Conservation (phyloP, 768 basidiomycete genomes). For the Mycena sanguinolenta region DNA sequence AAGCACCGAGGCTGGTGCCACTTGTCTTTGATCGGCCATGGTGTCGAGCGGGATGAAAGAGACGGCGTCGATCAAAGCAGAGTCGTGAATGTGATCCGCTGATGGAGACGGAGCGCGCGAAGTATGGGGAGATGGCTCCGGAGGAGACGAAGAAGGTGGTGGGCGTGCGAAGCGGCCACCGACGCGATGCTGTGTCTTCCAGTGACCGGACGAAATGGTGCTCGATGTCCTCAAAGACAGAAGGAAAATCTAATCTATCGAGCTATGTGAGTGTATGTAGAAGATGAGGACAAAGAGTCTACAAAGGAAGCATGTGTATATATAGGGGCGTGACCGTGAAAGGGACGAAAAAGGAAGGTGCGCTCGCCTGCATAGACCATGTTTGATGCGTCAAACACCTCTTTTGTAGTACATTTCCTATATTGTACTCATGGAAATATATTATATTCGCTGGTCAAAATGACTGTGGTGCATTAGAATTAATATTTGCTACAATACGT, state of each 20-base stretch:
- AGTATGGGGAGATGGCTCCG: neutral
- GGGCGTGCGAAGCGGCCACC: neutral
- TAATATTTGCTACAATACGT: too few species aligned
- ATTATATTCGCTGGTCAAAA: too few species aligned
- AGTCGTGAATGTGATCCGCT: neutral
- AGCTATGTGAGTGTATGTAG: constrained; percentile 19
- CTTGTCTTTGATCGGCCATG: neutral
- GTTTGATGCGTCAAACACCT: constrained; percentile 7
- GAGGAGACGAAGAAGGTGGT: neutral
- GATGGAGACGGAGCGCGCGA: neutral
- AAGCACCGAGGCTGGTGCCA: neutral
- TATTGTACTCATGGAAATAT: too few species aligned
- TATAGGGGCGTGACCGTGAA: too few species aligned
- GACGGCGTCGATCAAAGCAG: neutral
- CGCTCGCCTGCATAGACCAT: constrained; percentile 15
- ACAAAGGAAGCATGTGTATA: too few species aligned
- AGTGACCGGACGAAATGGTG: neutral
- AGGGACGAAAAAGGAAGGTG: too few species aligned
- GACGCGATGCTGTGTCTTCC: neutral
- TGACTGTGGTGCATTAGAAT: too few species aligned
- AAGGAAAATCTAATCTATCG: constrained; percentile 11
- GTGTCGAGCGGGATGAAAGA: too few species aligned
- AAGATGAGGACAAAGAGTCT: too few species aligned
- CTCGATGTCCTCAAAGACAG: constrained; percentile 2
- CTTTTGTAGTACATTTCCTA: too few species aligned